phyloP scores from a whole-genome alignment of 2,329 filamentous ascomycete genomes.

The Fusarium sp. region DNA sequence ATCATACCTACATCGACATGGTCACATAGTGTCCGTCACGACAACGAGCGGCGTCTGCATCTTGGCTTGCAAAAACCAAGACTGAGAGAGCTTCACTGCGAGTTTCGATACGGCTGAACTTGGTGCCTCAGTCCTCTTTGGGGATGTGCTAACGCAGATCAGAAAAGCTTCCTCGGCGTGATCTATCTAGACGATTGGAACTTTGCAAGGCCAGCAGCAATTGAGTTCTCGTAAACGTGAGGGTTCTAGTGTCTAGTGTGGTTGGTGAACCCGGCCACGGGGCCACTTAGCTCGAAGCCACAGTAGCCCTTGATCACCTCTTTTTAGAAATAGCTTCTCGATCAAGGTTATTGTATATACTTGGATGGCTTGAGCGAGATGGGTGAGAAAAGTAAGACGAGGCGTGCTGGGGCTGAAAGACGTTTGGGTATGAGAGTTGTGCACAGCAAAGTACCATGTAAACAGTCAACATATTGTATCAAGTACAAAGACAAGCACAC shows the following conservation, averaged over 20 bases:
- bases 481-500: not conserved
- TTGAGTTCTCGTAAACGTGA: conserved; percentile 13
- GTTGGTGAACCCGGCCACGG: conserved; percentile 2
- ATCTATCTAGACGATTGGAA: conserved; percentile 5
- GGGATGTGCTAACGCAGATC: conserved; percentile 1
- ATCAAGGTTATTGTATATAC: not conserved
- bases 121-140: not conserved
- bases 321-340: not conserved
- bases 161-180: conserved; percentile 1
- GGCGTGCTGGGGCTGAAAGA: conserved; percentile 8
- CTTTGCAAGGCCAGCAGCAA: not conserved
- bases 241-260: not conserved
- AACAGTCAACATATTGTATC: not conserved
- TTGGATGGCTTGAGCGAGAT: not conserved
- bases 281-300: conserved; percentile 8
- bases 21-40: conserved; percentile 12
- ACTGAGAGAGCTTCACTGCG: not conserved
- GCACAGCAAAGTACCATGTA: no score
- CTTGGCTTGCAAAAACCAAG: conserved; percentile 14
- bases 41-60: conserved; percentile 6
- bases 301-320: not conserved
- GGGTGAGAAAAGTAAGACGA: conserved; percentile 2
- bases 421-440: conserved; percentile 1
- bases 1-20: conserved; percentile 16
- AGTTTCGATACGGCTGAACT: conserved; percentile 16